Evolutionary conservation across 2,329 filamentous ascomycete species (phyloP).

Genomic region (Graphilbum fragrans): DNA sequence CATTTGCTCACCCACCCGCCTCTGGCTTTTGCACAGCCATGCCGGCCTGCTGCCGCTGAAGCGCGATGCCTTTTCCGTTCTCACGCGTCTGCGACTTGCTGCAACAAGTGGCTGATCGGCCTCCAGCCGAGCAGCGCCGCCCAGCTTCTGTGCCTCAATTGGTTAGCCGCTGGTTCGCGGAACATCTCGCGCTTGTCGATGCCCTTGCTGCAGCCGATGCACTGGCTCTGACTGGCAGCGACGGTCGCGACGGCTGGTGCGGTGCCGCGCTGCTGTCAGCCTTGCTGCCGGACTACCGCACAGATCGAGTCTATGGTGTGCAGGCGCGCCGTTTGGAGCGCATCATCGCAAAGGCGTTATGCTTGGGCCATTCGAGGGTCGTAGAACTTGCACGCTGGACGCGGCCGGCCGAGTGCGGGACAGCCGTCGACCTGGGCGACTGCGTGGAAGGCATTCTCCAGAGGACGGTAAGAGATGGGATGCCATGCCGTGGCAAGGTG

Average conservation of each 20-base stretch:
- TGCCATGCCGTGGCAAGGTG: not conserved
- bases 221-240: not conserved
- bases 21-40: too few species aligned
- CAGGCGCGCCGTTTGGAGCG: conserved; percentile 49
- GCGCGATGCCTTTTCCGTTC: conserved; percentile 43
- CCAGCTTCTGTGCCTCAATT: conserved; percentile 12
- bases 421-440: conserved; percentile 60
- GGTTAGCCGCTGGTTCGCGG: conserved; percentile 56
- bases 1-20: not conserved
- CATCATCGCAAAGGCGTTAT: conserved; percentile 55
- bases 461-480: conserved; percentile 36
- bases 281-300: conserved; percentile 62
- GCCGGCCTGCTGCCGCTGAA: too few species aligned
- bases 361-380: conserved; percentile 49
- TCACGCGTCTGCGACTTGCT: conserved; percentile 62
- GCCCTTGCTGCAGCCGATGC: not conserved
- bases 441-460: conserved; percentile 56
- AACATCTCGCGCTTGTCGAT: conserved; percentile 32
- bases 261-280: conserved; percentile 56
- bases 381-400: conserved; percentile 52
- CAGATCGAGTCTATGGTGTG: conserved; percentile 67
- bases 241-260: conserved; percentile 6
- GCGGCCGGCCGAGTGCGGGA: conserved; percentile 46
- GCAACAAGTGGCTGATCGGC: conserved; percentile 45
- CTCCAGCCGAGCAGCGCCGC: conserved; percentile 17